Evolutionary conservation across 371 early-diverging fungal genomes (phyloP).

Genomic region (Mycotypha africana): DNA sequence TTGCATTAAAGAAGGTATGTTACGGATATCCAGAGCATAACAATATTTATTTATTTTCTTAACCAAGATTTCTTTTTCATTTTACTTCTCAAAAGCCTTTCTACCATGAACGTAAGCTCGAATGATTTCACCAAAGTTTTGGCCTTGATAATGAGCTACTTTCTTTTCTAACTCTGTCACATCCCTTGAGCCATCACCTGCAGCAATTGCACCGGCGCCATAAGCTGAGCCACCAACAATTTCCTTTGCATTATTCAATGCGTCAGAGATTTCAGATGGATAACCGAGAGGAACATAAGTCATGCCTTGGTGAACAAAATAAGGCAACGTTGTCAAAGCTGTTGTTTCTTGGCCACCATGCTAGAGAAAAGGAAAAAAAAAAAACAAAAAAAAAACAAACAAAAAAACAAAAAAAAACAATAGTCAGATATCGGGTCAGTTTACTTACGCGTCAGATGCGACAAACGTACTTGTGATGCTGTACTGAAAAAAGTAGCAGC

Average conservation of each 20-base stretch:
- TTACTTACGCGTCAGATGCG: no score
- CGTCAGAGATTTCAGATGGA: constrained; percentile 28
- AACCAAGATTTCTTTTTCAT: background rate
- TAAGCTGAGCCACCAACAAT: constrained; percentile 68
- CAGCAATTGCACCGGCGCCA: constrained; percentile 65
- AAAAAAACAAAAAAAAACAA: no score
- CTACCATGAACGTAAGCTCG: constrained; percentile 18
- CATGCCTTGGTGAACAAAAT: constrained; percentile 78
- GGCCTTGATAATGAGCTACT: constrained; percentile 57
- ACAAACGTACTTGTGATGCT: constrained; percentile 31
- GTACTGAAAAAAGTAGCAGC: constrained; percentile 68
- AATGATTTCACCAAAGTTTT: constrained; percentile 49
- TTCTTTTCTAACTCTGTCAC: constrained; percentile 53
- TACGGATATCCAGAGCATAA: no score
- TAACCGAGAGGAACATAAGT: constrained; percentile 74
- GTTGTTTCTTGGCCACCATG: constrained; percentile 72
- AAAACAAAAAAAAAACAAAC: no score
- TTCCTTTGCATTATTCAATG: constrained; percentile 28
- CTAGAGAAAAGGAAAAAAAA: constrained; percentile 24
- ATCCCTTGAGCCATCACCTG: constrained; percentile 58
- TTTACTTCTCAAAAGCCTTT: constrained; percentile 12
- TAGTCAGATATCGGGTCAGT: no score
- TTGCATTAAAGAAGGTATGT: no score
- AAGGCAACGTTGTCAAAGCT: constrained; percentile 60
- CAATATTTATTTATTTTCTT: no score